Percentiles rank a stretch among this genome's conserved stretches.
Conservation (phyloP, 2,329 filamentous ascomycete species). For the Fonsecaea nubica region DNA sequence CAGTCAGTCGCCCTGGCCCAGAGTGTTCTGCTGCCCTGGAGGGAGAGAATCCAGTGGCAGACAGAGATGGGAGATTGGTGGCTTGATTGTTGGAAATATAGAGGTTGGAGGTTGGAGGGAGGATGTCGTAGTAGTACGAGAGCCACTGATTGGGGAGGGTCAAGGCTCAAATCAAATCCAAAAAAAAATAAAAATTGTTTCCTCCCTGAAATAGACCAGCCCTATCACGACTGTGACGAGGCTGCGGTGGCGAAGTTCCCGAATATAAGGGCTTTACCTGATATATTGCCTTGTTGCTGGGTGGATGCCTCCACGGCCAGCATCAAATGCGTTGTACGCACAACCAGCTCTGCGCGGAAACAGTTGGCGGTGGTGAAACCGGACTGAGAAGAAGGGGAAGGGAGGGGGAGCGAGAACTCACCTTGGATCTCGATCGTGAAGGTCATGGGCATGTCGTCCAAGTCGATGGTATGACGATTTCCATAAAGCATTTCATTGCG, state of each 20-base stretch:
- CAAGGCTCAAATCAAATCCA: no score
- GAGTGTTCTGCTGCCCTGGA: background rate
- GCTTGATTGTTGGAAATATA: background rate
- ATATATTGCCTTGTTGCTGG: slow-evolving; percentile 63
- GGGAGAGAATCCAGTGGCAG: background rate
- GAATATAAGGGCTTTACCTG: slow-evolving; percentile 68
- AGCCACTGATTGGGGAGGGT: no score
- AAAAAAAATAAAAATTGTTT: slow-evolving; percentile 1
- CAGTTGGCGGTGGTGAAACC: background rate
- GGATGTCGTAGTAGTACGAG: background rate
- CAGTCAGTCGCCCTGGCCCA: background rate
- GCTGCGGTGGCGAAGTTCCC: slow-evolving; percentile 42
- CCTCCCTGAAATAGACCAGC: slow-evolving; percentile 13
- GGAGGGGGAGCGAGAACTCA: slow-evolving; percentile 48
- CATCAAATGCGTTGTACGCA: slow-evolving; percentile 69
- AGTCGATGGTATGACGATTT: slow-evolving; percentile 22
- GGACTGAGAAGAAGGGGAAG: background rate
- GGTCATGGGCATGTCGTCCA: slow-evolving; percentile 69
- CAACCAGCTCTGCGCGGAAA: slow-evolving; percentile 66
- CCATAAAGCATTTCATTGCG: slow-evolving; percentile 47
- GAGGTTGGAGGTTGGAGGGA: background rate
- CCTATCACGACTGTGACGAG: slow-evolving; percentile 40
- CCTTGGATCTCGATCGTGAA: slow-evolving; percentile 77
- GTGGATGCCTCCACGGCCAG: slow-evolving; percentile 70
- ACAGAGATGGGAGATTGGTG: background rate